Percentiles rank a stretch among this genome's conserved stretches.
Conservation (phyloP, 768 basidiomycete genomes). For the Lactarius akahatsu region DNA sequence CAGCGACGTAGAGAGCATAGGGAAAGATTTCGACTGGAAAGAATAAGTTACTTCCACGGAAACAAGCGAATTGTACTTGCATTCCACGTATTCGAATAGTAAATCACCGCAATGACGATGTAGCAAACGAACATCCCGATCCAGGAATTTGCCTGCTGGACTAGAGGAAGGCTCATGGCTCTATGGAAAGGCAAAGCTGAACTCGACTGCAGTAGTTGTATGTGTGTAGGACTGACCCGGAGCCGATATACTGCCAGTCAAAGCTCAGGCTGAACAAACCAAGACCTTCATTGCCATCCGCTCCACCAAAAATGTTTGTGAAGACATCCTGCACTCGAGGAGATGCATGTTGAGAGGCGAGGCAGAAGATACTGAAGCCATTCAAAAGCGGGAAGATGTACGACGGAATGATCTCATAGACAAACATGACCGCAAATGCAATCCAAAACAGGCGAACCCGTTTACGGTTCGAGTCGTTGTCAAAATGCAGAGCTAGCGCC, state of each 20-base stretch:
- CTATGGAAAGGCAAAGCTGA: slow-evolving; percentile 12
- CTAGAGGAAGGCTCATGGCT: slow-evolving; percentile 52
- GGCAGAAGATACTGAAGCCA: slow-evolving; percentile 59
- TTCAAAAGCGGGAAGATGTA: slow-evolving; percentile 66
- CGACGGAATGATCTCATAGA: slow-evolving; percentile 52
- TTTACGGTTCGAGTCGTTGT: slow-evolving; percentile 44
- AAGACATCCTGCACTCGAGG: slow-evolving; percentile 47
- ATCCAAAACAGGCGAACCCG: slow-evolving; percentile 54
- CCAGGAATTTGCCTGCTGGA: slow-evolving; percentile 63
- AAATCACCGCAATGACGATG: slow-evolving; percentile 52
- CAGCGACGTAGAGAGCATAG: slow-evolving; percentile 60
- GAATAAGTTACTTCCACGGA: slow-evolving; percentile 24
- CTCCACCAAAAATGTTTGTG: slow-evolving; percentile 66
- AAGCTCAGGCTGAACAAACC: slow-evolving; percentile 61
- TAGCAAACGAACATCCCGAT: slow-evolving; percentile 54
- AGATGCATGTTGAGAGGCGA: slow-evolving; percentile 52
- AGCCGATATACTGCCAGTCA: slow-evolving; percentile 68
- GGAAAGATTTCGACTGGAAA: slow-evolving; percentile 50
- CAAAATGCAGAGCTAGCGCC: slow-evolving; percentile 50
- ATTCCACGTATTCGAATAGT: slow-evolving; percentile 62
- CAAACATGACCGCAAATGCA: slow-evolving; percentile 52
- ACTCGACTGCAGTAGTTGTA: neutral
- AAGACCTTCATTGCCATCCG: slow-evolving; percentile 65
- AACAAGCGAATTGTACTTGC: slow-evolving; percentile 36
- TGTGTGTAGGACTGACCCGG: slow-evolving; percentile 31